Evolutionary conservation across 148 eudicot genomes (phyloP).

Genomic region (Oxyria digyna): DNA sequence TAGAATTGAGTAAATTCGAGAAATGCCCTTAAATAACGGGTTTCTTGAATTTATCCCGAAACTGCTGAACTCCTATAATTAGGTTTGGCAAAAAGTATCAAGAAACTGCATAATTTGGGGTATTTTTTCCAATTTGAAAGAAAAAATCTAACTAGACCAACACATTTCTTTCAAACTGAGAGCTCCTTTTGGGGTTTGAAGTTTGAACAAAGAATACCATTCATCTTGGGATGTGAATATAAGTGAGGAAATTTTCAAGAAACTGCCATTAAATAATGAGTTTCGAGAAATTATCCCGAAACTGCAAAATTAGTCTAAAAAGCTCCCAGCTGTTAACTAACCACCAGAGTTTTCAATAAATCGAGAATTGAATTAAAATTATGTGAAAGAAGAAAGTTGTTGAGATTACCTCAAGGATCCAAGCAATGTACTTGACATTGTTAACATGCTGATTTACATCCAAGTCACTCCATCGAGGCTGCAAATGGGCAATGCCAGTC

Average conservation of each 20-base stretch:
- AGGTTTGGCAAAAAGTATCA: too few relatives aligned
- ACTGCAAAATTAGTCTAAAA: not conserved
- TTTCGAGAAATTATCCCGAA: not conserved
- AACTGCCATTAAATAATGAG: not conserved
- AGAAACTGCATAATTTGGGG: too few relatives aligned
- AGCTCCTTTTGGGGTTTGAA: too few relatives aligned
- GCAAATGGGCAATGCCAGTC: conserved; percentile 14
- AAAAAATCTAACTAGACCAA: too few relatives aligned
- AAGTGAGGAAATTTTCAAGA: not conserved
- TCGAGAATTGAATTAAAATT: not conserved
- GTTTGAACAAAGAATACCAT: too few relatives aligned
- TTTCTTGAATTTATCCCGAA: too few relatives aligned
- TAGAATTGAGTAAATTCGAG: too few relatives aligned
- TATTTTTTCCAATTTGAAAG: too few relatives aligned
- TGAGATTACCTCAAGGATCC: conserved; percentile 84
- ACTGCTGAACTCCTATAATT: too few relatives aligned
- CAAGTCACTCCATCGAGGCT: conserved; percentile 95
- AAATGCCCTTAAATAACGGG: too few relatives aligned
- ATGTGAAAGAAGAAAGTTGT: not conserved
- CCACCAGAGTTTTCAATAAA: not conserved
- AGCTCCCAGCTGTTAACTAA: not conserved
- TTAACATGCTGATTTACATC: conserved; percentile 98
- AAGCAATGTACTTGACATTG: conserved; percentile 91
- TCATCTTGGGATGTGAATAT: not conserved
- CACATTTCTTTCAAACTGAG: too few relatives aligned